Evolutionary conservation across 2,329 filamentous ascomycete species (phyloP).

Genomic region (Diaporthe longicolla): DNA sequence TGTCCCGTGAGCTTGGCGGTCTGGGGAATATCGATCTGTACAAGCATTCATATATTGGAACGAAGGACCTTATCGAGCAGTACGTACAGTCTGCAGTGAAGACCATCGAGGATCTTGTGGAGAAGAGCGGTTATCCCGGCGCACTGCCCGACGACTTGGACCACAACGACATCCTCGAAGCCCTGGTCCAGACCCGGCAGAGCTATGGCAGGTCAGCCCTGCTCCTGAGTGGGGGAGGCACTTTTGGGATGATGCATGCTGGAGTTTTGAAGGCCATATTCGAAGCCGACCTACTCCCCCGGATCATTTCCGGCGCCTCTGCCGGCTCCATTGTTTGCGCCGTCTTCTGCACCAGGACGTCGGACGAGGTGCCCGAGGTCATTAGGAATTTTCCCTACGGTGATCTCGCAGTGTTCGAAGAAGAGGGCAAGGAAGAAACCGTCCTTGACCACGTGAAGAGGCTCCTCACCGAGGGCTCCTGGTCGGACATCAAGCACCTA

Average conservation of each 20-base stretch:
- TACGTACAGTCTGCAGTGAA: slow-evolving; percentile 86
- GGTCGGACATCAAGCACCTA: slow-evolving; percentile 88
- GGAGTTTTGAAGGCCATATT: slow-evolving; percentile 88
- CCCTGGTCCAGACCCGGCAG: slow-evolving; percentile 79
- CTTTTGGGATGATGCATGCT: slow-evolving; percentile 93
- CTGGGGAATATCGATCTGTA: slow-evolving; percentile 90
- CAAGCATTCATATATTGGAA: slow-evolving; percentile 86
- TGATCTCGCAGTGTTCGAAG: slow-evolving; percentile 86
- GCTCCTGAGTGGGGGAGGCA: slow-evolving; percentile 86
- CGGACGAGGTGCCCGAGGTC: slow-evolving; percentile 81
- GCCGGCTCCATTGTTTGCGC: slow-evolving; percentile 89
- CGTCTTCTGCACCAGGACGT: slow-evolving; percentile 82
- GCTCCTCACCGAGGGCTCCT: slow-evolving; percentile 83
- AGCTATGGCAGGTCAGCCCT: slow-evolving; percentile 89
- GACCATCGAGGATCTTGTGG: slow-evolving; percentile 80
- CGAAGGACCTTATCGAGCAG: slow-evolving; percentile 86
- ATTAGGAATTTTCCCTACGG: slow-evolving; percentile 81
- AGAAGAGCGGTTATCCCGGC: slow-evolving; percentile 62
- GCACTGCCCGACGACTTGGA: slow-evolving; percentile 68
- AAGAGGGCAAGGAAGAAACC: slow-evolving; percentile 69
- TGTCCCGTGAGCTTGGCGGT: slow-evolving; percentile 85
- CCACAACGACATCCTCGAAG: slow-evolving; percentile 73
- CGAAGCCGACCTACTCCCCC: slow-evolving; percentile 80
- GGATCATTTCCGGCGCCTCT: slow-evolving; percentile 89
- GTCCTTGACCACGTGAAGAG: slow-evolving; percentile 78